A percentile compares a stretch with the other conserved stretches of the same genome.
phyloP scores from a whole-genome alignment of 176 grass and related monocot species.

The Triticum turgidum region DNA sequence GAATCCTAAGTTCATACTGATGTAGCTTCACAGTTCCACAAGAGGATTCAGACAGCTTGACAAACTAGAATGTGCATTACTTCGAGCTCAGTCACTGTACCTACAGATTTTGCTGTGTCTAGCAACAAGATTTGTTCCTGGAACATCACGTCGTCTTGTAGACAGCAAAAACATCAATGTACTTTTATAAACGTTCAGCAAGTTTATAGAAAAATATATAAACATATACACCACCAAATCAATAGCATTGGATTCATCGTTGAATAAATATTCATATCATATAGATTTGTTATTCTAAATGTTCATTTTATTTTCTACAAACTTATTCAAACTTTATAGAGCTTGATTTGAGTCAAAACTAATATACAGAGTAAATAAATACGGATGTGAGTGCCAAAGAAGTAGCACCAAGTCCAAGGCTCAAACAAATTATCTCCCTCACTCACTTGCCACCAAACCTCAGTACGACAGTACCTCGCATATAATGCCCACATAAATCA shows the following conservation, averaged over 20 bases:
- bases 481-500: constrained; percentile 32
- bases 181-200: too few relatives aligned
- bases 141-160: background rate
- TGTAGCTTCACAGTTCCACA: background rate
- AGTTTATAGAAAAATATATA: too few relatives aligned
- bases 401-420: background rate
- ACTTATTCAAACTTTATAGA: too few relatives aligned
- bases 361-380: too few relatives aligned
- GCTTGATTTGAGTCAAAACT: too few relatives aligned
- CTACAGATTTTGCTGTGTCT: background rate
- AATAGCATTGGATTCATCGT: too few relatives aligned
- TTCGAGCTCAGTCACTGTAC: background rate
- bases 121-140: background rate
- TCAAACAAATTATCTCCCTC: constrained; percentile 19
- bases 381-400: background rate
- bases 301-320: too few relatives aligned
- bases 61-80: background rate
- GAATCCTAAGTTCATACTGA: constrained; percentile 24
- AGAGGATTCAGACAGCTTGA: background rate
- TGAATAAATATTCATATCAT: too few relatives aligned
- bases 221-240: too few relatives aligned
- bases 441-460: background rate
- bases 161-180: constrained; percentile 12
- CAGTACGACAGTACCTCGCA: background rate
- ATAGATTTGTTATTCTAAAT: too few relatives aligned